A percentile compares a stretch with the other conserved stretches of the same genome.
Conservation (phyloP, 108 stramenopile genomes). For the Fragilaria crotonensis region DNA sequence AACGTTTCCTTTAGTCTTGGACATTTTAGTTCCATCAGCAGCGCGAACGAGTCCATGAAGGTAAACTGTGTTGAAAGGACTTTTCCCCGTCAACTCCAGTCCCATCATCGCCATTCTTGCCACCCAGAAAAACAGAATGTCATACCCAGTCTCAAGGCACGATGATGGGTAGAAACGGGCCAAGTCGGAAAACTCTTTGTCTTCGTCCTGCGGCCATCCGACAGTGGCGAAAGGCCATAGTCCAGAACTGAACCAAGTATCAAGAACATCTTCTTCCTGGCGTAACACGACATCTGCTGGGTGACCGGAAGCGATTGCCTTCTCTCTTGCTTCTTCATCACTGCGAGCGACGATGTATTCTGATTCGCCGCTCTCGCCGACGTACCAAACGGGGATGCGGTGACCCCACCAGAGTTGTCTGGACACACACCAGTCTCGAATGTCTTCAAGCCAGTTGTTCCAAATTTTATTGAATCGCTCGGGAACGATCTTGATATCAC, state of each 20-base stretch:
- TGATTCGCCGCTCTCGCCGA: constrained; percentile 59
- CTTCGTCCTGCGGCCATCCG: constrained; percentile 81
- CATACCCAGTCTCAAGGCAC: constrained; percentile 96
- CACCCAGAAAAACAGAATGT: constrained; percentile 99
- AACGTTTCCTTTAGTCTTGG: constrained; percentile 98
- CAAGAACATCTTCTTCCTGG: constrained; percentile 93
- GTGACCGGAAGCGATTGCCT: constrained; percentile 61
- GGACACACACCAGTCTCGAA: constrained; percentile 96
- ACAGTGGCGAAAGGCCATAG: constrained; percentile 97
- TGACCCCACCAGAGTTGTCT: constrained; percentile 98
- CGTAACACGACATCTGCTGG: constrained; percentile 56
- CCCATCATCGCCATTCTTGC: constrained; percentile 99
- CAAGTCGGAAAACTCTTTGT: constrained; percentile 63
- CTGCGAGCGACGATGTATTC: constrained; percentile 85
- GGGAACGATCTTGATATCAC: constrained; percentile 89
- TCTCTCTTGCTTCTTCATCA: constrained; percentile 71
- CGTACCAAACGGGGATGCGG: constrained; percentile 93
- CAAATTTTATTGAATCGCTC: constrained; percentile 88
- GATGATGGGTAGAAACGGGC: constrained; percentile 89
- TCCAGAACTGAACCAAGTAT: constrained; percentile 98
- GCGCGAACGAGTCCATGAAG: constrained; percentile 95
- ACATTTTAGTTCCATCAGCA: constrained; percentile 95
- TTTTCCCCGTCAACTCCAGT: constrained; percentile 80
- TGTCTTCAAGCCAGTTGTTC: constrained; percentile 89
- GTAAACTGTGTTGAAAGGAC: constrained; percentile 92